Evolutionary conservation across 2,329 filamentous ascomycete species (phyloP), one percentile per base, ranked within the genome.

Genomic region (Epichloe bromicola): DNA sequence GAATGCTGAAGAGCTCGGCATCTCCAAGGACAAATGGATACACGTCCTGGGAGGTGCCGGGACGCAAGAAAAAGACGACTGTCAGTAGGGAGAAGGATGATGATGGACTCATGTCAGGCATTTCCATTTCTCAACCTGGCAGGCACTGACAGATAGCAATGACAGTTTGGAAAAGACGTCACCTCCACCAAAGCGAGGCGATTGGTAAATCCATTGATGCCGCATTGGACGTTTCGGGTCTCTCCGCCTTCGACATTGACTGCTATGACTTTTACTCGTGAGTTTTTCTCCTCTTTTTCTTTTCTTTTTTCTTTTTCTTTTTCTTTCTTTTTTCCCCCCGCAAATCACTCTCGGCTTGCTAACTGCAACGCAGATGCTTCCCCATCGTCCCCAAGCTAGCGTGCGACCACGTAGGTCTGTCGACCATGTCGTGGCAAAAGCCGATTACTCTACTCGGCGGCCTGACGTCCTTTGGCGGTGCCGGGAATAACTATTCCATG

Each of bases 401-500:
- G 1, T 79, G 75, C 30, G 63, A 75, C 2, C 79, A 85, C 61
- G 71, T 86, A 0, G 72, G 71, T 0, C 59, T 85, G 1, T 68
- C 75, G 0, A 66, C 76, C 0, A 63, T 63, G 0, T 62, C 69
- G 1, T 59, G 69, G 1, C 33, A 63, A 2, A 81, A 78, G 54
- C 72, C 76, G 0, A 71, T 84, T 19, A 83, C 79, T 0, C 63
- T 85, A 0, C 68, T 86, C 0, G 82, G 82, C 0, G 82, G 82
- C 0, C 59, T 86, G 49, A 85, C 82, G 4, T 82, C 76, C 1
- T 86, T 86, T 53, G 82, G 83, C 0, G 83, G 82, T 0, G 82
- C 83, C 5, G 82, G 82, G 0, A 86, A 86, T 55, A 85, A 85
- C 50, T 86, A 86, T 53, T 82, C 79, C 0, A 79, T 85, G 74